These are phyloP conservation scores for Corniculantispora saksenae DNA, from an alignment of 2,329 filamentous ascomycete species.

Conservation along the genomic window DNA sequence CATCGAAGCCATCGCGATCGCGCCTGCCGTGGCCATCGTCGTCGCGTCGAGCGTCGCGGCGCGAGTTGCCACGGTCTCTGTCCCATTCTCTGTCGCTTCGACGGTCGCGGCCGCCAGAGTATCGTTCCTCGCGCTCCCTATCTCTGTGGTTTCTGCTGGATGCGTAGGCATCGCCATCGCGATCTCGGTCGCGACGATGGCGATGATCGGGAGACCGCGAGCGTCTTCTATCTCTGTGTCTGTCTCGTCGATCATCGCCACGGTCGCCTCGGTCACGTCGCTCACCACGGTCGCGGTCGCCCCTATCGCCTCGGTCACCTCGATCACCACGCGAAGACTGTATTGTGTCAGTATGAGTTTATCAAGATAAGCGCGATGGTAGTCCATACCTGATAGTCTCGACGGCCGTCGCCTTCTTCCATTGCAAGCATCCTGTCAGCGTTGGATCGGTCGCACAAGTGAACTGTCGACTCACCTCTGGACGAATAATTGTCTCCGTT, in stretches of 20 bases:
- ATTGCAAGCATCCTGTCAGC: constrained; percentile 24
- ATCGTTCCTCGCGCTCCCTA: constrained; percentile 89
- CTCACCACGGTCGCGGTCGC: constrained; percentile 36
- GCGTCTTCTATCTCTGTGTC: constrained; percentile 60
- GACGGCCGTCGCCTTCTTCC: constrained; percentile 52
- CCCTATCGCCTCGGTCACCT: constrained; percentile 29
- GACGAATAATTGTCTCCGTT: constrained; percentile 84
- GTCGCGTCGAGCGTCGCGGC: constrained; percentile 65
- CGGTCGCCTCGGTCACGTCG: constrained; percentile 37
- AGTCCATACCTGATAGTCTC: constrained; percentile 55
- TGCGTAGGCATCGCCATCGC: constrained; percentile 92
- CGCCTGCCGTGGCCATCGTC: constrained; percentile 58
- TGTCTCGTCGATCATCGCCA: constrained; percentile 36
- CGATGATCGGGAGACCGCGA: constrained; percentile 82
- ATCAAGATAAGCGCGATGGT: not conserved
- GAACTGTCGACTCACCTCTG: constrained; percentile 59
- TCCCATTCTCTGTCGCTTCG: constrained; percentile 76
- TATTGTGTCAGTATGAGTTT: constrained; percentile 23
- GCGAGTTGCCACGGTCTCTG: constrained; percentile 62
- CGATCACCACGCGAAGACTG: constrained; percentile 34
- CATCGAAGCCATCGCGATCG: constrained; percentile 56
- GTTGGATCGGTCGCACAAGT: constrained; percentile 23
- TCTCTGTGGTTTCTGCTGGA: constrained; percentile 91
- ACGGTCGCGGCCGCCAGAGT: constrained; percentile 65
- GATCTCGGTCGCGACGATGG: constrained; percentile 69